Base-by-base conservation (phyloP, 306 rosid genomes). In the Dalbergia cultrata region DNA sequence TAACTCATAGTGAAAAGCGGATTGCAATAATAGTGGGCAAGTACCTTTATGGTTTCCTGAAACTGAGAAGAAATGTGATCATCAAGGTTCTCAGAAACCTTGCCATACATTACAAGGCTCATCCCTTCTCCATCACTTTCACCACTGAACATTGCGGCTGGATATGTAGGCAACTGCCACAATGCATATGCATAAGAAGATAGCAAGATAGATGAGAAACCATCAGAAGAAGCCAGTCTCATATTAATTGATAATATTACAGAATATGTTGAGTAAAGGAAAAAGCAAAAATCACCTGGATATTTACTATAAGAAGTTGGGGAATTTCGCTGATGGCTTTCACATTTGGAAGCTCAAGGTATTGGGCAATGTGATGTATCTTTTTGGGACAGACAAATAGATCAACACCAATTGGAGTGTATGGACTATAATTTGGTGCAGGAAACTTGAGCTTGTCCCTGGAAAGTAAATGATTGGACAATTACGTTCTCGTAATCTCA, bases 121-220 rank as follows among this genome's bases (percentile, higher is more conserved):
- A 90, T 74, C 53, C 98, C 99, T 53, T 95, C 97, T 22, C 99
- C 99, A 81, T 95, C 99, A 44, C 88, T 81, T 44, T 95, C 97
- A 54, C 99, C 97, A 39, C 80, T 88, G 79, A 95, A 95, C 89
- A 95, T 91, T 65, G 97, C 91, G 72, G 97, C 94, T 16, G 94
- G 99, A 92, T 95, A 95, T 70, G 92, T 89, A 79, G 99, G 99
- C 86, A 91, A 82, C 99, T 95, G 89, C 61, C 1, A 68, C 71
- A 83, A 73, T 58, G 56, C 63, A 45, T 70, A 84, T 12, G 70
- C 58, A 37, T 37, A 37, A 37, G 41, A 37, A 26, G 31, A 26
- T 26, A 2, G 31, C 31, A 26, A 26, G 31, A 26, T 26, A 26
- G 31, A 26, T 26, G 31, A 26, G 31, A 26, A 26, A 26, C 31